Base-by-base conservation (phyloP, 495 filamentous ascomycete genomes). In the Hypoxylon subgilvum region DNA sequence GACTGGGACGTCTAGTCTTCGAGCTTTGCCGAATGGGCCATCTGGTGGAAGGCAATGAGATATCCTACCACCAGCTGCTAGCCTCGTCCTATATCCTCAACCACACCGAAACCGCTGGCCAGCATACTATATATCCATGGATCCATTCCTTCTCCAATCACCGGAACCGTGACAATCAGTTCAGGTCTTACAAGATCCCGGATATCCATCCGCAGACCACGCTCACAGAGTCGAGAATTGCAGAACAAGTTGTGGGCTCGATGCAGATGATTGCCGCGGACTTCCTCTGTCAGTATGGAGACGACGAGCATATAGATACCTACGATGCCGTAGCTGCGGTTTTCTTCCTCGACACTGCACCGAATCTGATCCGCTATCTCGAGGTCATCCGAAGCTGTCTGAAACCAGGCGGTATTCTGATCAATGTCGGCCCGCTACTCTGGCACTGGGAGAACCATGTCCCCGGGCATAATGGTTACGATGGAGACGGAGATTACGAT, bases 291-390 rank as follows among this genome's bases (percentile, higher is more conserved):
- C 66, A 89, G 2, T 97, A 98, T 72, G 79, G 73, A 28, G 67
- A 83, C 40, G 74, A 79, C 1, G 74, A 77, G 13, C 80, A 89
- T 40, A 71, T 72, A 21, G 82, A 79, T 1, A 65, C 65, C 0
- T 97, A 90, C 70, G 87, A 96, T 67, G 92, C 86, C 0, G 91
- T 98, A 2, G 84, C 88, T 1, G 89, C 88, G 3, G 88, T 96
- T 3, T 98, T 97, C 70, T 98, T 97, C 76, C 88, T 98, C 23
- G 95, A 98, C 70, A 98, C 94, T 3, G 94, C 94, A 19, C 91
- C 92, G 13, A 96, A 97, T 68, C 66, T 97, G 19, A 87, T 97
- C 47, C 82, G 85, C 7, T 97, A 97, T 64, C 83, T 97, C 13
- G 86, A 95, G 71, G 85, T 88, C 12, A 87, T 97, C 46, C 74